Conservation (phyloP, 2,329 filamentous ascomycete species). For the Penicillium corylophilum region DNA sequence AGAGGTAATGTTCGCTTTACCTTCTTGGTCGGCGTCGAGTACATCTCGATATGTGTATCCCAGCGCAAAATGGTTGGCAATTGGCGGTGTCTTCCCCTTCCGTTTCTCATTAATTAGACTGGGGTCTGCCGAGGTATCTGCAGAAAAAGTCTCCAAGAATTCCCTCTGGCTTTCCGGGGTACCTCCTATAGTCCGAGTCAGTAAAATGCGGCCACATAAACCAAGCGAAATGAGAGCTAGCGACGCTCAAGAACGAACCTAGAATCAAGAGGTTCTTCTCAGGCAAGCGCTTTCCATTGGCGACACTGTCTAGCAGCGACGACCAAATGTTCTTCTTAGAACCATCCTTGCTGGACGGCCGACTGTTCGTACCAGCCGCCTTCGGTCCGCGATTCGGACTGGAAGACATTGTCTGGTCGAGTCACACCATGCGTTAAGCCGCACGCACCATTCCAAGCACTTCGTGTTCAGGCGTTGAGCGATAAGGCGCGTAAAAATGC, state of each 20-base stretch:
- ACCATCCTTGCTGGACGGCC: conserved; percentile 58
- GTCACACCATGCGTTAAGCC: conserved; percentile 34
- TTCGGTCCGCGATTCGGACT: conserved; percentile 37
- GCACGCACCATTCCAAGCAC: conserved; percentile 36
- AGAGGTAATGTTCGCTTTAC: conserved; percentile 46
- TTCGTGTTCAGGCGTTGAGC: conserved; percentile 3
- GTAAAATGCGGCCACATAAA: conserved; percentile 12
- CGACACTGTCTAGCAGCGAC: conserved; percentile 85
- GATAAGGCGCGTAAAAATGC: conserved; percentile 9
- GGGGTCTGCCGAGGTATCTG: conserved; percentile 41
- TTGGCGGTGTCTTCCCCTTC: conserved; percentile 64
- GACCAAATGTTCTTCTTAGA: conserved; percentile 89
- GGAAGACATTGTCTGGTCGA: conserved; percentile 40
- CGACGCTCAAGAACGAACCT: conserved; percentile 54
- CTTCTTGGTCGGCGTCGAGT: conserved; percentile 88
- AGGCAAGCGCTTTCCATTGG: conserved; percentile 82
- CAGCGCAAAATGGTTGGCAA: conserved; percentile 88
- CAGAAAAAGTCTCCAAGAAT: conserved; percentile 65
- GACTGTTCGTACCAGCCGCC: conserved; percentile 35
- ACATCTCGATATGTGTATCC: conserved; percentile 97
- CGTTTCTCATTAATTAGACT: conserved; percentile 47
- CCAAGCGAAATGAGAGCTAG: conserved; percentile 1
- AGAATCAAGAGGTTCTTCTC: conserved; percentile 89
- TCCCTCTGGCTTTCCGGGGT: conserved; percentile 80
- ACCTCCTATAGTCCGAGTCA: conserved; percentile 59